Percentiles rank a stretch among this genome's conserved stretches.
phyloP scores from a whole-genome alignment of 2,329 filamentous ascomycete species.

The Zymoseptoria ardabiliae region DNA sequence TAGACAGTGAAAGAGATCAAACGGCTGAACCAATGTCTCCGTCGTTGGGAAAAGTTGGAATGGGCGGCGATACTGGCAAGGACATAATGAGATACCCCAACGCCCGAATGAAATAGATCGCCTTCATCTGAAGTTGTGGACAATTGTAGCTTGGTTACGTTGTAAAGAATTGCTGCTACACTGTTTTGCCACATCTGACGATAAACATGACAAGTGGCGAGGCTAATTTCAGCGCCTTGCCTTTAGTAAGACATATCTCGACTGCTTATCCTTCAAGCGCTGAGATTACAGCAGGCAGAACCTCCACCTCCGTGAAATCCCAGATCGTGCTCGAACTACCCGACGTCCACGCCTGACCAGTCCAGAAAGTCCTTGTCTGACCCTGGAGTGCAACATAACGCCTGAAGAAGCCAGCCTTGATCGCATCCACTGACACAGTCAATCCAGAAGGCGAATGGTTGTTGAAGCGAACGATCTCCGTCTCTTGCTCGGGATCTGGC shows the following conservation, averaged over 20 bases:
- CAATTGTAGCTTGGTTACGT: too few relatives aligned
- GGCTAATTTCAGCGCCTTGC: too few relatives aligned
- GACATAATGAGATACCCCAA: constrained; percentile 8
- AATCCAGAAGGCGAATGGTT: constrained; percentile 25
- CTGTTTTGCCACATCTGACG: too few relatives aligned
- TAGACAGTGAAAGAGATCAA: not conserved
- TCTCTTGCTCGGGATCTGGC: not conserved
- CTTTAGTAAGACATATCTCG: too few relatives aligned
- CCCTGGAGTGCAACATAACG: constrained; percentile 23
- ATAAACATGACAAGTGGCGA: too few relatives aligned
- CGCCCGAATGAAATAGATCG: too few relatives aligned
- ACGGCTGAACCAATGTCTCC: too few relatives aligned
- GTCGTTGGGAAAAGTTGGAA: not conserved
- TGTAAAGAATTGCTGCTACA: too few relatives aligned
- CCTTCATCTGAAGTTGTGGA: too few relatives aligned
- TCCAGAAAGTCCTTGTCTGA: constrained; percentile 21
- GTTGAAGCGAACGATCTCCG: constrained; percentile 18
- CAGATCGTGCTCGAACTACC: constrained; percentile 29
- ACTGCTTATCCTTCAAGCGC: not conserved
- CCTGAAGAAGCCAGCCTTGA: constrained; percentile 24
- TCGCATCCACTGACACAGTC: constrained; percentile 18
- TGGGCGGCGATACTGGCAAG: constrained; percentile 22
- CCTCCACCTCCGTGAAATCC: constrained; percentile 22
- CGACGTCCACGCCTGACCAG: constrained; percentile 25
- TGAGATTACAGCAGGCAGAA: constrained; percentile 7